Evolutionary conservation across 768 basidiomycete genomes (phyloP), one percentile per base, ranked within the genome.

Genomic region (Tylopilus plumbeoviolaceoides): DNA sequence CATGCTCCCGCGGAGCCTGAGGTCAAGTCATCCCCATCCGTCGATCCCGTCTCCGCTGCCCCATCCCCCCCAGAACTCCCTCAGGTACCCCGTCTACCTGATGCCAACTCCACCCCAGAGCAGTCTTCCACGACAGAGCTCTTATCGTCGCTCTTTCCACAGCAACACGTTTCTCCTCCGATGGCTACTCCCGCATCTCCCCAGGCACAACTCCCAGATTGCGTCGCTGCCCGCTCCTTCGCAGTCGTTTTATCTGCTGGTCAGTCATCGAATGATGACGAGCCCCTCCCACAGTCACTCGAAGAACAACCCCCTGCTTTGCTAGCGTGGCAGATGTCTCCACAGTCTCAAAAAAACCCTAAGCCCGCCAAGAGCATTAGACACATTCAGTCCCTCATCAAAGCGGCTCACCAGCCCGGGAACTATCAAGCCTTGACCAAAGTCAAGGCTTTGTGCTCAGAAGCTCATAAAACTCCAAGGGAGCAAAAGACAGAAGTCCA

Each of bases 401-500:
- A 64, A 39, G 70, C 69, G 11, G 76, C 76, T 17, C 74, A 75
- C 51, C 71, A 75, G 57, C 73, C 73, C 1, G 71, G 73, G 0
- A 76, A 75, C 46, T 68, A 73, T 7, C 71, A 67, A 39, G 70
- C 70, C 30, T 65, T 78, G 47, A 62, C 67, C 33, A 74, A 68
- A 55, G 70, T 78, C 57, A 78, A 78, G 62, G 69, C 70, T 46
- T 57, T 78, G 38, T 78, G 76, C 58, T 70, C 74, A 0, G 74
- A 75, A 33, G 76, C 76, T 11, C 76, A 78, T 47, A 61, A 59
- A 46, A 76, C 76, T 0, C 72, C 73, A 12, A 69, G 73, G 55
- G 76, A 76, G 17, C 65, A 67, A 39, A 78, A 78, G 59, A 76
- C 73, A 2, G 72, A 75, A 11, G 59, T 74, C n/a, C 76, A 78